Percentiles rank a stretch among this genome's conserved stretches.
Evolutionary conservation across 169 alveolate species (phyloP).

Genomic region (Miamiensis avidus): DNA sequence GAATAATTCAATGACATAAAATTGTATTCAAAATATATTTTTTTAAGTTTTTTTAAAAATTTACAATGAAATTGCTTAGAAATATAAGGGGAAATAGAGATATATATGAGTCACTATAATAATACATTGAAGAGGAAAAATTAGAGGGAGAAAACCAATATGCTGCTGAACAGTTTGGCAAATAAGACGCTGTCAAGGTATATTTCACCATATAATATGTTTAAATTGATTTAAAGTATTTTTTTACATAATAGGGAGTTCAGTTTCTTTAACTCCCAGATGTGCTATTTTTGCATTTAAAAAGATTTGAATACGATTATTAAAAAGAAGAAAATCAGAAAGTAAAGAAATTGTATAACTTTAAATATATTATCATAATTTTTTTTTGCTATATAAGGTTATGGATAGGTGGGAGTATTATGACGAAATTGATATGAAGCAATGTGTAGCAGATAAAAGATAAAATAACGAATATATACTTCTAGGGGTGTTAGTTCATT

Average conservation of each 20-base stretch:
- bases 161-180: constrained; percentile 21
- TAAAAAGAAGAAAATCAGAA: not conserved
- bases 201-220: too few relatives aligned
- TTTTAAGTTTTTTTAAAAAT: not conserved
- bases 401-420: not conserved
- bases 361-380: too few relatives aligned
- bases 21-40: constrained; percentile 7
- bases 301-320: constrained; percentile 25
- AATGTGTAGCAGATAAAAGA: not conserved
- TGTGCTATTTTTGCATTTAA: not conserved
- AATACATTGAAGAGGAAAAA: constrained; percentile 12
- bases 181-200: constrained; percentile 17
- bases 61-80: not conserved
- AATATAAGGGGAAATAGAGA: constrained; percentile 9
- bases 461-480: too few relatives aligned
- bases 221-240: too few relatives aligned
- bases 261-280: constrained; percentile 5
- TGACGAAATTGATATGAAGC: not conserved
- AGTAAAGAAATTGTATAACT: not conserved
- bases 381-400: not conserved
- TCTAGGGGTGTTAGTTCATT: not conserved
- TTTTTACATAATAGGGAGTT: not conserved
- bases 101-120: constrained; percentile 9
- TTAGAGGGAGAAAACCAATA: constrained; percentile 7
- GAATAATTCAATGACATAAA: constrained; percentile 18